Base-by-base conservation (phyloP, 257 asterid species). In the Linderniella brevidens region DNA sequence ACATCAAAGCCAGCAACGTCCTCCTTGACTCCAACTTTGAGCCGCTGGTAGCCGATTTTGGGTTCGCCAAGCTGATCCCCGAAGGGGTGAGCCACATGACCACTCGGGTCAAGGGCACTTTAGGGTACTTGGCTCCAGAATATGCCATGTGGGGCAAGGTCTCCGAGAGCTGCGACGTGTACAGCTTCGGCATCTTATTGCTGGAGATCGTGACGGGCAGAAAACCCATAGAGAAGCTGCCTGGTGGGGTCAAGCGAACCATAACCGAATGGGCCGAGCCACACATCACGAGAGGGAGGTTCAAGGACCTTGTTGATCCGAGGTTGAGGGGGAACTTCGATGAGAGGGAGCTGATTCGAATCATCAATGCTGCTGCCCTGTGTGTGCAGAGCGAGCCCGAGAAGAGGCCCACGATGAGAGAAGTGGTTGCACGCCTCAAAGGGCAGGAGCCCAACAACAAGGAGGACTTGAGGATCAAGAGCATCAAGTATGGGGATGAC, bases 51-150 rank as follows among this genome's bases (percentile, higher is more conserved):
- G 82, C 97, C 10, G 97, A 87, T 63, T 87, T 87, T 32, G 95
- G 95, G 35, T 87, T 87, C 13, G 88, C 95, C 0, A 79, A 75
- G 63, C 70, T 87, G 48, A 72, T 87, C 32, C 97, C 97, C 0
- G 97, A 87, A 16, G 97, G 92, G 1, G 92, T 87, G 3, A 82
- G 94, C 8, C 94, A 82, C 35, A 94, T 79, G 17, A 83, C 97
- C 55, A 86, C 93, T 4, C 48, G 75, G 44, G 87, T 77, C 1
- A 82, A 82, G 69, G 96, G 96, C 32, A 79, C 94, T 35, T 92
- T 86, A 1, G 97, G 97, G 60, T 82, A 86, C 54, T 85, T 82
- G 11, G 97, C 94, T 32, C 93, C 94, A 4, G 94, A 86, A 64
- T 77, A 86, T 37, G 93, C 94, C 1, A 86, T 79, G 94, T 51